These are phyloP conservation scores for Pleurotus tuber-regium DNA, from an alignment of 768 basidiomycete species.

Conservation along the genomic window DNA sequence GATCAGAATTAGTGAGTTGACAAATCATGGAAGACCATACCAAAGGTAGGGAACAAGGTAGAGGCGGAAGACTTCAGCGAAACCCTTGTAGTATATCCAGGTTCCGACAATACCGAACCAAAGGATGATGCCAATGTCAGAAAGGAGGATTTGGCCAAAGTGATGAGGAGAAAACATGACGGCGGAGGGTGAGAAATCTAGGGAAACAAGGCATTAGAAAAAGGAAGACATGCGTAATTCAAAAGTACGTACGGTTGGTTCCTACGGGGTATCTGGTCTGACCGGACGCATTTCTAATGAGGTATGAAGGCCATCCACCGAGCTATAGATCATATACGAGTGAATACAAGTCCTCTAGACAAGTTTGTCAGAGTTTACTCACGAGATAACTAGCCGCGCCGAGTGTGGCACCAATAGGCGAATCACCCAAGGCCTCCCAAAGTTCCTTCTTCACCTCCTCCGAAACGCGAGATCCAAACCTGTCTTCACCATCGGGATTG, in stretches of 20 bases:
- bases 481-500: slow-evolving; percentile 65
- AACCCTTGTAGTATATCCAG: slow-evolving; percentile 60
- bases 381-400: slow-evolving; percentile 61
- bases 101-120: slow-evolving; percentile 62
- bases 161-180: slow-evolving; percentile 88
- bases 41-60: slow-evolving; percentile 92
- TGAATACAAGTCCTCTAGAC: background rate
- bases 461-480: slow-evolving; percentile 60
- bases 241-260: slow-evolving; percentile 66
- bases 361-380: slow-evolving; percentile 19
- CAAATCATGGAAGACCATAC: slow-evolving; percentile 26
- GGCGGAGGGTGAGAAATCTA: slow-evolving; percentile 75
- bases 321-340: slow-evolving; percentile 39
- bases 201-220: background rate
- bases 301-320: slow-evolving; percentile 84
- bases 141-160: slow-evolving; percentile 69
- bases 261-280: slow-evolving; percentile 75
- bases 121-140: slow-evolving; percentile 77
- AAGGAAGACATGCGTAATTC: background rate
- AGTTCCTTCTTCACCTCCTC: slow-evolving; percentile 70
- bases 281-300: slow-evolving; percentile 81
- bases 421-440: slow-evolving; percentile 87
- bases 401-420: slow-evolving; percentile 70
- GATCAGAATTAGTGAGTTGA: background rate
- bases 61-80: slow-evolving; percentile 68